Conservation (phyloP, 2,329 filamentous ascomycete genomes). For the Alternaria gaisen region DNA sequence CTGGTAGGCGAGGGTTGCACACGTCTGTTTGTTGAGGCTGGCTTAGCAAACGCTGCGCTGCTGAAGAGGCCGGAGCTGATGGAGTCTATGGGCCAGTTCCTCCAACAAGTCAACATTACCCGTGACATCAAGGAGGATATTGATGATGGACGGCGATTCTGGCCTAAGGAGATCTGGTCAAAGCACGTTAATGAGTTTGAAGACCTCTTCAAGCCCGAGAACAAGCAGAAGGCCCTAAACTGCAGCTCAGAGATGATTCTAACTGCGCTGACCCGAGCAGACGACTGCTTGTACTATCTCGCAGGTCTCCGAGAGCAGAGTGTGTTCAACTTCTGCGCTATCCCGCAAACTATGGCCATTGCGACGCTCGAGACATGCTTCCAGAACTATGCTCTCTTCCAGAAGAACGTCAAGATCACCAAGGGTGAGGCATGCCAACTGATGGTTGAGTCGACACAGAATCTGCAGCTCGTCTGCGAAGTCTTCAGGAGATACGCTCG, state of each 20-base stretch:
- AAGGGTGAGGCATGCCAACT: slow-evolving; percentile 92
- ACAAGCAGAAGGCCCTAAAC: slow-evolving; percentile 79
- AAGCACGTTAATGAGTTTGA: slow-evolving; percentile 91
- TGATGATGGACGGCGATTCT: slow-evolving; percentile 88
- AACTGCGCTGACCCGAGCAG: slow-evolving; percentile 83
- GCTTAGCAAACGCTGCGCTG: slow-evolving; percentile 86
- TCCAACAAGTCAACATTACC: slow-evolving; percentile 99
- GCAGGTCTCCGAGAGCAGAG: slow-evolving; percentile 94
- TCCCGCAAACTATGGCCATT: slow-evolving; percentile 97
- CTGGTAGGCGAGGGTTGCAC: slow-evolving; percentile 96
- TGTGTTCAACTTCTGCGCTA: slow-evolving; percentile 98
- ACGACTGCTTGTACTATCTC: slow-evolving; percentile 98
- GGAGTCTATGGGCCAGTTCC: slow-evolving; percentile 95
- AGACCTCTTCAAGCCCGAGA: slow-evolving; percentile 84
- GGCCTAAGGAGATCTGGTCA: slow-evolving; percentile 95
- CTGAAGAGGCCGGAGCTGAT: slow-evolving; percentile 80
- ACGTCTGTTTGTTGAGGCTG: slow-evolving; percentile 84
- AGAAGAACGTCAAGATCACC: slow-evolving; percentile 93
- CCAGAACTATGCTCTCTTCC: slow-evolving; percentile 85
- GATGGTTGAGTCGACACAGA: slow-evolving; percentile 94
- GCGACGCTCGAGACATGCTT: slow-evolving; percentile 92
- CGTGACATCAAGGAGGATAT: slow-evolving; percentile 92
- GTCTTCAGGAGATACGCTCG: slow-evolving; percentile 81
- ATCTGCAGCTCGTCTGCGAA: slow-evolving; percentile 80
- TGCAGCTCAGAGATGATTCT: slow-evolving; percentile 95